Evolutionary conservation across 75 land plant species (phyloP), one percentile per base, ranked within the genome.

Genomic region (Picea glauca): DNA sequence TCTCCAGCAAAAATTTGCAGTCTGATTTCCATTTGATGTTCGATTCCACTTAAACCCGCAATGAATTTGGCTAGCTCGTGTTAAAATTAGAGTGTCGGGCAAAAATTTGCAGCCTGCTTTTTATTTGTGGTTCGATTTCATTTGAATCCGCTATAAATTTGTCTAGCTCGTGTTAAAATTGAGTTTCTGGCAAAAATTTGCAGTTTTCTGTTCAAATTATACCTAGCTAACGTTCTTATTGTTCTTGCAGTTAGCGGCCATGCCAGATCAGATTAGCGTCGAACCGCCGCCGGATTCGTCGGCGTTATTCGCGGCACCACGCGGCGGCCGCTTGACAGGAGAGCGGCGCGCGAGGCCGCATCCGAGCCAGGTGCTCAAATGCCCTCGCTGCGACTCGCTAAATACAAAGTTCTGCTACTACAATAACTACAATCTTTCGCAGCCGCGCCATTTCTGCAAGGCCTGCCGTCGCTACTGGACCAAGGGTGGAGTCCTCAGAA

Each of bases 381-480:
- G 78, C 78, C 74, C 78, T 21, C 78, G 76, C 15, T 77, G 78
- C 40, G 74, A 77, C 12, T 70, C 76, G 9, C 33, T 46, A 5
- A 66, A 76, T 12, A 76, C 77, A 62, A 76, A 76, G 13, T 76
- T 76, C 64, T 76, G 64, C 64, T 76, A 76, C 40, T 76, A 76
- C 77, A 76, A 76, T 31, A 76, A 76, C 64, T 56, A 60, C 77
- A 76, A 60, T 15, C 59, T 76, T 21, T 17, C 59, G 1, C 77
- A 76, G 38, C 77, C 77, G 2, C 59, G 77, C 21, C 77, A 76
- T 21, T 76, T 76, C 77, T 76, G 77, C 77, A 56, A 60, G 31
- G 12, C 64, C n/a, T 76, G 77, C 73, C 59, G 77, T 12, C 77
- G 77, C 40, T 76, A 58, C 77, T 76, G 77, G 77, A 76, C 77